Percentiles rank a stretch among this genome's conserved stretches.
phyloP scores from a whole-genome alignment of 2,329 filamentous ascomycete species.

The Tricladium varicosporioides region DNA sequence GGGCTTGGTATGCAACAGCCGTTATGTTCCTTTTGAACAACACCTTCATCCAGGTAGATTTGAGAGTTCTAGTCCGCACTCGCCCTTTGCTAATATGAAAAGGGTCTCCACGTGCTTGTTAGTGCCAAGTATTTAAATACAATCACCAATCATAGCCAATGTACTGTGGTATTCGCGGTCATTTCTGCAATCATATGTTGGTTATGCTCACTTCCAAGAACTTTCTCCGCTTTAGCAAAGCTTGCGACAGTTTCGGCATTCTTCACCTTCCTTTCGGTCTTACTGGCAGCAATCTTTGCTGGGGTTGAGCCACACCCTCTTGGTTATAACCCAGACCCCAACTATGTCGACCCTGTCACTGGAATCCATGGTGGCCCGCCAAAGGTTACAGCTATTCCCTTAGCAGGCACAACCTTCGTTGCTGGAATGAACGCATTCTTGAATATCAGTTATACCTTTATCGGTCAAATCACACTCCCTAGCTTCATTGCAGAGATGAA shows the following conservation, averaged over 20 bases:
- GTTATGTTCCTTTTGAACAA: slow-evolving; percentile 94
- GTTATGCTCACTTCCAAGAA: slow-evolving; percentile 78
- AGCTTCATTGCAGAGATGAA: slow-evolving; percentile 96
- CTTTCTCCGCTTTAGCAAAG: slow-evolving; percentile 77
- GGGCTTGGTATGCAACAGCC: slow-evolving; percentile 68
- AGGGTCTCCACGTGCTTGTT: slow-evolving; percentile 78
- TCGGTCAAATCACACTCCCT: slow-evolving; percentile 89
- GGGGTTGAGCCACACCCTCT: slow-evolving; percentile 73
- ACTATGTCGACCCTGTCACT: slow-evolving; percentile 33
- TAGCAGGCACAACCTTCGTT: slow-evolving; percentile 73
- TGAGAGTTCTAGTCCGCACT: slow-evolving; percentile 12
- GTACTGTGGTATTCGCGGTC: slow-evolving; percentile 77
- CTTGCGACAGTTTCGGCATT: slow-evolving; percentile 76
- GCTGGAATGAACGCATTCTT: slow-evolving; percentile 82
- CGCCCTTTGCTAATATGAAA: slow-evolving; percentile 6
- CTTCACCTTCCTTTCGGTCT: slow-evolving; percentile 87
- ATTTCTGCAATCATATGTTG: slow-evolving; percentile 75
- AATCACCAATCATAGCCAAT: slow-evolving; percentile 69
- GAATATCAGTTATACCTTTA: slow-evolving; percentile 96
- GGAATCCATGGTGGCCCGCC: slow-evolving; percentile 53
- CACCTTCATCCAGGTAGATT: slow-evolving; percentile 73
- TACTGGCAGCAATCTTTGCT: slow-evolving; percentile 80
- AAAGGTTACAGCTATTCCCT: slow-evolving; percentile 65
- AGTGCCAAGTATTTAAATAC: slow-evolving; percentile 89
- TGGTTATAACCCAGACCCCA: slow-evolving; percentile 53